A percentile compares a stretch with the other conserved stretches of the same genome.
Evolutionary conservation across 805 yeast species (phyloP).

Genomic region (Sugiyamaella mastotermitis): DNA sequence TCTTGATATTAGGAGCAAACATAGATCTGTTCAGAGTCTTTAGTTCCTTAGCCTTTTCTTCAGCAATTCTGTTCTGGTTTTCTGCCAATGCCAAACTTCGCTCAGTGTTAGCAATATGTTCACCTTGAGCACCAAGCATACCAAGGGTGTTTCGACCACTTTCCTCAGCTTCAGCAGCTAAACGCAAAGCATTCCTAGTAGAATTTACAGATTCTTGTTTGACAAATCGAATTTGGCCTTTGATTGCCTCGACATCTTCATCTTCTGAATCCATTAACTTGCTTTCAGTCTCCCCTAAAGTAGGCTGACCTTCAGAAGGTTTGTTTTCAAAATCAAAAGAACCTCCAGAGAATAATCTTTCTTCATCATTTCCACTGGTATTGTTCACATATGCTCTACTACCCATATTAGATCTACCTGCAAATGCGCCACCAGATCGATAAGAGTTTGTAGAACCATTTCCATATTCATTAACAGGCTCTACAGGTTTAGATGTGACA

Average conservation of each 20-base stretch:
- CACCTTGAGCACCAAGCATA: conserved; percentile 90
- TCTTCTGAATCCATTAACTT: conserved; percentile 45
- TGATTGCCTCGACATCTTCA: conserved; percentile 82
- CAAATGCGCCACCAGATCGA: conserved; percentile 5
- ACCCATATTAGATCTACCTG: not conserved
- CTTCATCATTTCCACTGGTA: conserved; percentile 14
- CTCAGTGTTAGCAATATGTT: conserved; percentile 74
- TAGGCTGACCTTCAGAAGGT: not conserved
- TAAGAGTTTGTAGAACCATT: not conserved
- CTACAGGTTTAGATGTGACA: too few species aligned
- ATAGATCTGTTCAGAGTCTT: conserved; percentile 74
- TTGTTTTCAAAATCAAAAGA: conserved; percentile 18
- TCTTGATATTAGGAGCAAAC: conserved; percentile 70
- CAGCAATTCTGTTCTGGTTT: conserved; percentile 76
- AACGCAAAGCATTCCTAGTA: conserved; percentile 72
- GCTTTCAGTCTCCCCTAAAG: conserved; percentile 11
- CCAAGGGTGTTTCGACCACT: conserved; percentile 81
- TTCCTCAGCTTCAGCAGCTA: conserved; percentile 67
- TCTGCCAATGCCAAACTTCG: conserved; percentile 68
- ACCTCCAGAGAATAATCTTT: conserved; percentile 25
- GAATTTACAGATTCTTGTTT: conserved; percentile 84
- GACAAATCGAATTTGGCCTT: conserved; percentile 72
- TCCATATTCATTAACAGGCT: too few species aligned
- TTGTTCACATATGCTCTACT: not conserved
- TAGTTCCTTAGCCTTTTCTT: conserved; percentile 73